Conservation (phyloP, 83 land plant species). For the Picea abies region DNA sequence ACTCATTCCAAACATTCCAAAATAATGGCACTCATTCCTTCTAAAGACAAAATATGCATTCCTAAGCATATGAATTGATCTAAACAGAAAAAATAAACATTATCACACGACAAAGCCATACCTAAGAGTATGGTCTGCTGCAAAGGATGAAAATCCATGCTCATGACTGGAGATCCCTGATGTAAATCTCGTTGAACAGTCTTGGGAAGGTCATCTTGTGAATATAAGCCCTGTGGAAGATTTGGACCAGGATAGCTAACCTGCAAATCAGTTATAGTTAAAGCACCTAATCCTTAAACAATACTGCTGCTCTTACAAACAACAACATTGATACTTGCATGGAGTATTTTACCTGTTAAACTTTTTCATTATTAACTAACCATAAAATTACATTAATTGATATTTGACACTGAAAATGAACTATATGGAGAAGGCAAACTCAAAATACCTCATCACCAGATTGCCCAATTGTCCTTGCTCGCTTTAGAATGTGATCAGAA, state of each 20-base stretch:
- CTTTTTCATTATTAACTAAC: not conserved
- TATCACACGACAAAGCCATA: too few species aligned
- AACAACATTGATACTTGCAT: not conserved
- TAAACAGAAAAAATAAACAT: too few species aligned
- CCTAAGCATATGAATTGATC: too few species aligned
- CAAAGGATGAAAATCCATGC: too few species aligned
- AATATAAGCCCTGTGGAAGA: slow-evolving; percentile 63
- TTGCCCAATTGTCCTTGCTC: slow-evolving; percentile 69
- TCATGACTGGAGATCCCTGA: too few species aligned
- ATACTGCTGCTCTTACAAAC: not conserved
- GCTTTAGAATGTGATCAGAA: slow-evolving; percentile 91
- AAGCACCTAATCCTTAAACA: not conserved
- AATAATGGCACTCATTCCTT: too few species aligned
- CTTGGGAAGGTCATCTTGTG: slow-evolving; percentile 92
- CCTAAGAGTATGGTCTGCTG: slow-evolving; percentile 23
- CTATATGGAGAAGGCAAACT: not conserved
- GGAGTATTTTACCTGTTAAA: not conserved
- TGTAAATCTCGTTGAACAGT: not conserved
- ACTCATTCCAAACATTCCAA: too few species aligned
- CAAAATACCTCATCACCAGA: slow-evolving; percentile 72
- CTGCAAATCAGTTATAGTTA: slow-evolving; percentile 42
- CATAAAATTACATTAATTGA: not conserved
- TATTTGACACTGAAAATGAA: not conserved
- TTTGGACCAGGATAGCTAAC: slow-evolving; percentile 62
- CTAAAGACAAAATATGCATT: too few species aligned